These are phyloP conservation scores for Calonectria pauciramosa DNA, from an alignment of 2,329 filamentous ascomycete genomes.

Conservation along the genomic window DNA sequence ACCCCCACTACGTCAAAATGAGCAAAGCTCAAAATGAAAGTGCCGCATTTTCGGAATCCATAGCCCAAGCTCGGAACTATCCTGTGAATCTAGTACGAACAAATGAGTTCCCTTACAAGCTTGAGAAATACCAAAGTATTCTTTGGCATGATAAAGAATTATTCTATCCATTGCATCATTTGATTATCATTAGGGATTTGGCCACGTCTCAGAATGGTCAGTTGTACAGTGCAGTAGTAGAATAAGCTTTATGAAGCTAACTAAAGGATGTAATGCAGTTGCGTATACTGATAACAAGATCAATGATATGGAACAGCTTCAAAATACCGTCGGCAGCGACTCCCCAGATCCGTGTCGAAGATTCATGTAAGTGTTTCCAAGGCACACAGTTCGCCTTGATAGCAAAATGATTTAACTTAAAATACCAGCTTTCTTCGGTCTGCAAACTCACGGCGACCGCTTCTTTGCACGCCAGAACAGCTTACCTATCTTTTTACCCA, in stretches of 20 bases:
- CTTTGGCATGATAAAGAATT: neutral
- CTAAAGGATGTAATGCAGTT: neutral
- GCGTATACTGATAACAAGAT: neutral
- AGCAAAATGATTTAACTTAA: neutral
- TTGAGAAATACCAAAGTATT: neutral
- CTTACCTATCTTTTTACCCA: neutral
- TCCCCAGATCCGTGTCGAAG: neutral
- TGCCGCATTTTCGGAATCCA: neutral
- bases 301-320: neutral
- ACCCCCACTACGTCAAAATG: neutral
- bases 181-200: neutral
- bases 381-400: neutral
- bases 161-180: neutral
- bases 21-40: neutral
- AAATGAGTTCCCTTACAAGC: neutral
- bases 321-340: neutral
- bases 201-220: neutral
- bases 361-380: neutral
- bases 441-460: neutral
- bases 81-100: neutral
- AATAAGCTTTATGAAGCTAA: neutral
- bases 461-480: neutral
- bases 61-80: neutral
- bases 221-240: neutral
- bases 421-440: neutral